A percentile compares a stretch with the other conserved stretches of the same genome.
phyloP scores from a whole-genome alignment of 2,329 filamentous ascomycete genomes.

The Cladobotryum mycophilum region DNA sequence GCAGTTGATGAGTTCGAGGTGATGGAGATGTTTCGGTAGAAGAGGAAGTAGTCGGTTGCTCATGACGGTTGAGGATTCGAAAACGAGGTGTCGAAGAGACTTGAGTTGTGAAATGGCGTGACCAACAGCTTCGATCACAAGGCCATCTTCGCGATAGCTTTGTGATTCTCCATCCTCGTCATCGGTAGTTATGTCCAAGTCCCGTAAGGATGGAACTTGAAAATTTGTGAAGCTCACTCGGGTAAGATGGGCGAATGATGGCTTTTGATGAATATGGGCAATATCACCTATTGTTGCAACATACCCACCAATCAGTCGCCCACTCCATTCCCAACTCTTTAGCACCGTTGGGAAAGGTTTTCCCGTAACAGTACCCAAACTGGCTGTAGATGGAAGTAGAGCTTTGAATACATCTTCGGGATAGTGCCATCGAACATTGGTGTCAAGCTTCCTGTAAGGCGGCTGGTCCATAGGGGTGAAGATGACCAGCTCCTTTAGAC shows the following conservation, averaged over 20 bases:
- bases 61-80: conserved; percentile 69
- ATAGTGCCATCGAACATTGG: conserved; percentile 63
- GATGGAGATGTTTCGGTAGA: conserved; percentile 59
- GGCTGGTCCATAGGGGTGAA: conserved; percentile 63
- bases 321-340: conserved; percentile 57
- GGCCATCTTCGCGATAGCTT: conserved; percentile 35
- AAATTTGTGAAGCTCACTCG: conserved; percentile 59
- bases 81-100: conserved; percentile 58
- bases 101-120: conserved; percentile 43
- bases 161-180: conserved; percentile 25
- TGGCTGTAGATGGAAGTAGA: conserved; percentile 46
- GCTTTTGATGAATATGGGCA: conserved; percentile 44
- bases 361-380: conserved; percentile 25
- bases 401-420: conserved; percentile 58
- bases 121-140: conserved; percentile 33
- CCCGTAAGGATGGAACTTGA: conserved; percentile 46
- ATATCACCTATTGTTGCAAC: conserved; percentile 44
- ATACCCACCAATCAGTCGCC: conserved; percentile 42
- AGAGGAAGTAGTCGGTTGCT: conserved; percentile 61
- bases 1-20: conserved; percentile 73
- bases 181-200: conserved; percentile 25
- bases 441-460: conserved; percentile 55
- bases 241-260: conserved; percentile 50
- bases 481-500: conserved; percentile 63
- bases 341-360: conserved; percentile 32